Percentiles rank a stretch among this genome's conserved stretches.
Evolutionary conservation across 164 flowering plant species (phyloP).

Genomic region (Aristolochia californica): DNA sequence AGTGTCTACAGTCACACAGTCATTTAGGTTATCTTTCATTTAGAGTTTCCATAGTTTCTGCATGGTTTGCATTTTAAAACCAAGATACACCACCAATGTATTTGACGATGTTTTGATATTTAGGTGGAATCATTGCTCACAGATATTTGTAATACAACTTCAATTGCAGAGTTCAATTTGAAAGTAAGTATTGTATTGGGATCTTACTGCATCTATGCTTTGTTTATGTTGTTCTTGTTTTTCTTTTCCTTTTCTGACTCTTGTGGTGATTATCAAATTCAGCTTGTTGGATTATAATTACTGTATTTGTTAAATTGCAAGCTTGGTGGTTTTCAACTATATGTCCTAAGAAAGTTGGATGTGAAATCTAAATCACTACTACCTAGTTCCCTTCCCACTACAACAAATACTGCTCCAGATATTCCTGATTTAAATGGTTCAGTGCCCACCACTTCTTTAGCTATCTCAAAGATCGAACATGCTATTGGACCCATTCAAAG

Average conservation of each 20-base stretch:
- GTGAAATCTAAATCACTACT: constrained; percentile 21
- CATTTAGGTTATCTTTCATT: neutral
- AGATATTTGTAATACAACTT: constrained; percentile 57
- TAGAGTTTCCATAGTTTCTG: neutral
- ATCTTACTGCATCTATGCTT: neutral
- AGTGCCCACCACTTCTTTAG: constrained; percentile 38
- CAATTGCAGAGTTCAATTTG: constrained; percentile 70
- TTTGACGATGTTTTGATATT: constrained; percentile 28
- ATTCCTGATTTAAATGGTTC: constrained; percentile 36
- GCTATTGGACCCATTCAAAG: constrained; percentile 17
- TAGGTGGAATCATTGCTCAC: constrained; percentile 63
- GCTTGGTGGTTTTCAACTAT: constrained; percentile 62
- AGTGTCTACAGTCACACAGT: constrained; percentile 39
- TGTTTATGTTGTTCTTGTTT: neutral
- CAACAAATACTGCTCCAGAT: constrained; percentile 15
- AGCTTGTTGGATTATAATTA: constrained; percentile 4
- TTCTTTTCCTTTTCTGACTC: neutral
- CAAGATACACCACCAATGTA: neutral
- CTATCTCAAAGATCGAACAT: constrained; percentile 33
- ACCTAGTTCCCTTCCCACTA: constrained; percentile 23
- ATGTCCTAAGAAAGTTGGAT: constrained; percentile 40
- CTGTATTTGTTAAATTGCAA: constrained; percentile 6
- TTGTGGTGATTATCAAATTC: neutral
- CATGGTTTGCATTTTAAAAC: neutral
- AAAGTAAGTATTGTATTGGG: constrained; percentile 30